Evolutionary conservation across 2,329 filamentous ascomycete species (phyloP), one percentile per base, ranked within the genome.

Genomic region (Aspergillus terreus): DNA sequence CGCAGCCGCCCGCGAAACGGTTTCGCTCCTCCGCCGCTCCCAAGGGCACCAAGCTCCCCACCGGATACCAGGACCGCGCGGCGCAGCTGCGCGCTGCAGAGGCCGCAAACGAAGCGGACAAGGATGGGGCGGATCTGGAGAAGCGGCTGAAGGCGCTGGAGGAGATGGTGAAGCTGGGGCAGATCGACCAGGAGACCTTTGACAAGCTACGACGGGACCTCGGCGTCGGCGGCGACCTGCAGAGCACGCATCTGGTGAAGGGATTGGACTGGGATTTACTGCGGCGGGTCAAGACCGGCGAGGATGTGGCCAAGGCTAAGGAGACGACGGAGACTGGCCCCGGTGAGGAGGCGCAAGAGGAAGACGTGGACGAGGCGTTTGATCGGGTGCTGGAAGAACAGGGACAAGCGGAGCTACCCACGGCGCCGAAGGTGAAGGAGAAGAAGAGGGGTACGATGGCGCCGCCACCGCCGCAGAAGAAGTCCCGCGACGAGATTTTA

Each of bases 161-260:
- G 62, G 85, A 94, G 64, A 81, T 87, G 61, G 79, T 91, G 58
- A 94, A 94, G 71, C 78, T 91, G 42, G 89, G 88, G 44, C 84
- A 95, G 71, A 91, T 97, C 58, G 88, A 95, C 59, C 81, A 84
- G 59, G 81, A 80, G 45, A 90, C 85, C 0, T 96, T 95, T 67
- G 85, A 92, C 62, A 84, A 81, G 61, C 70, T 92, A 38, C 78
- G 87, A 32, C 82, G 82, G 56, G 82, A 95, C 60, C 90, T 96
- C 50, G 82, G 74, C 0, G 77, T 90, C 1, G 92, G 91, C 3
- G 92, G 92, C 6, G 88, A 95, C 67, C 72, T 92, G 19, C 77
- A 77, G 12, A 90, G 84, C 61, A 95, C 91, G 12, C 90, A 96
- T 77, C 73, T 96, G 58, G 86, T 97, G 44, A 97, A 96, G 67